Evolutionary conservation across 148 eudicot genomes (phyloP), one percentile per base, ranked within the genome.

Genomic region (Camellia japonica): DNA sequence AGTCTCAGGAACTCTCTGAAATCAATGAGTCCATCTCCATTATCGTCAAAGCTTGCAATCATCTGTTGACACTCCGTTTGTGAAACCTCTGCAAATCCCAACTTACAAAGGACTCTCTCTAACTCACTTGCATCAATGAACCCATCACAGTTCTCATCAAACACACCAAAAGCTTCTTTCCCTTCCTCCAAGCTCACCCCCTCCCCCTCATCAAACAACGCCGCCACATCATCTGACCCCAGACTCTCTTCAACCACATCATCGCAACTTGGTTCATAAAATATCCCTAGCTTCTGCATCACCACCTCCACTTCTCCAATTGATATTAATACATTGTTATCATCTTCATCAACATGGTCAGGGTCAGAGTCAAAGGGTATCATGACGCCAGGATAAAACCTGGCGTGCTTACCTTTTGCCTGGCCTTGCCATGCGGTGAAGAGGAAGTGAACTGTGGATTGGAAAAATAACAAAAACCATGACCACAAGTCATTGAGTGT

Each of bases 101-200:
- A 67, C 9, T 18, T 71, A 71, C 62, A 76, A 51, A 91, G 76
- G 12, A 91, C 85, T 68, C 70, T 82, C 44, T 79, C 65, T 78
- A 91, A 60, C 41, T 90, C 95, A 16, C 71, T 41, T 15, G 85
- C 88, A 85, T 90, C 95, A 61, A 91, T 87, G 43, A 81, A 88
- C 55, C 95, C 91, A 82, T 91, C 93, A 61, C 68, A 70, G 47
- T 91, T 90, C 63, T 80, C 72, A 85, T 91, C 93, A 76, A 91
- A 91, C 71, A 91, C 79, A 19, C 69, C 79, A 78, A 90, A 23
- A 14, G 85, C 93, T 73, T 88, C 86, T 73, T 82, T 76, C 8
- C 87, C 80, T 76, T 90, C 91, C 79, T 86, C 90, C 15, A 90
- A 71, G 78, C 88, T 81, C 2, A 89, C 88, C 80, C 87, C 89